Base-by-base conservation (phyloP, 768 basidiomycete genomes). In the Bullera alba region DNA sequence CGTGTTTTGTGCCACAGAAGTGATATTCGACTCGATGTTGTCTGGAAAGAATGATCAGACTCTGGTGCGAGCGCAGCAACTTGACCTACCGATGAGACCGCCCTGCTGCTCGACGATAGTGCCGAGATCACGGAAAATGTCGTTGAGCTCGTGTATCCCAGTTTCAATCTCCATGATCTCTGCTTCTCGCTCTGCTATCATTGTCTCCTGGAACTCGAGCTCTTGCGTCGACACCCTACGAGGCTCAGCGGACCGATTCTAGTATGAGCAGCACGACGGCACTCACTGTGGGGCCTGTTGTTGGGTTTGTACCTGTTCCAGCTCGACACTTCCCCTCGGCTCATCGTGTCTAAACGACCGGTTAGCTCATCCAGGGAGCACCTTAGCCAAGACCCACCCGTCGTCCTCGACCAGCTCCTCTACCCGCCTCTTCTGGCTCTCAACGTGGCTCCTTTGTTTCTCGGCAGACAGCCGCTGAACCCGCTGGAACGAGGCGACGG, bases 141-240 rank as follows among this genome's bases (percentile, higher is more conserved):
- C 89, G 23, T 87, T 81, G 39, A 99, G 74, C 72, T 99, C 93
- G 64, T 93, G 89, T 48, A 99, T 96, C 5, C 95, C 93, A 5
- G 82, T 83, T 73, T 99, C 95, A 45, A 99, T 99, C 68, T 96
- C 91, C 44, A 86, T 81, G 48, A 97, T 97, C 65, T 97, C 95
- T 0, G 78, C 78, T 70, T 99, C 93, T 16, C 95, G 85, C 68
- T 99, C 95, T 45, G 85, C 83, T 46, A 95, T 90, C 30, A 97
- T 76, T 8, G 88, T 87, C 69, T 99, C 93, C 71, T 97, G 95
- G 69, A 92, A 92, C 14, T 88, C 88, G 21, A 97, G 79, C 73
- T 96, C 93, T 39, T 72, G 71, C 0, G 65, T 47, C 7, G 71
- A 58, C 8, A 72, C 68, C 52, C 64, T 69, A 46, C 32, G 17